Base-by-base conservation (phyloP, 164 flowering plant species). In the Tetrastigma voinierianum region DNA sequence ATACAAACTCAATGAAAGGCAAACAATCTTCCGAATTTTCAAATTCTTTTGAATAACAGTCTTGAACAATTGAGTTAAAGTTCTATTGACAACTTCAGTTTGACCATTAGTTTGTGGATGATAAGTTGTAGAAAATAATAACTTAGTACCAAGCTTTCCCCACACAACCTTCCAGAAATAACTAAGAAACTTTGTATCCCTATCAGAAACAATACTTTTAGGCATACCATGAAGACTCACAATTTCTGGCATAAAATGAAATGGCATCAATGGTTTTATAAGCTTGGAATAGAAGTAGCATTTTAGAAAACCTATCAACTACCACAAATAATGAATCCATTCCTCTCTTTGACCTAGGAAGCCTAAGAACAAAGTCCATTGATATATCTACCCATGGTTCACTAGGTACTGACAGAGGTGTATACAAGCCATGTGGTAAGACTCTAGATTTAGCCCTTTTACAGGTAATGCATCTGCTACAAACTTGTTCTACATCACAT, bases 401-500 rank as follows among this genome's bases (percentile, higher is more conserved):
- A 64, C 11, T 19, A 25, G 65, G 70, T n/a, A 72, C 21, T 18
- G 67, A 53, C 11, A 56, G 45, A 17, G 66, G 66, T 1, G 55
- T 61, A 18, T 56, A 72, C 2, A 52, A 24, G 0, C 61, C 67
- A 62, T 54, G 46, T 3, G n/a, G 45, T 49, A 40, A 20, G 16
- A 55, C 45, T 10, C 46, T 45, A 68, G 40, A 58, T 44, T 65
- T 64, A 9, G 69, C 62, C 14, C 52, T 20, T 10, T 14, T 51
- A 67, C 74, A 65, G 10, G 54, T 54, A 18, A 52, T 21, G 32
- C 74, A 71, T 25, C 47, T 57, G 2, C 8, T 10, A 57, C 54
- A 46, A 12, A 43, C 13, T 9, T 12, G n/a, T 5, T 46, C 46
- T 1, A 61, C 74, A 60, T 71, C 66, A 10, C 57, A 18, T 40